Conservation (phyloP, 345 rosid species). For the Laguncularia racemosa region DNA sequence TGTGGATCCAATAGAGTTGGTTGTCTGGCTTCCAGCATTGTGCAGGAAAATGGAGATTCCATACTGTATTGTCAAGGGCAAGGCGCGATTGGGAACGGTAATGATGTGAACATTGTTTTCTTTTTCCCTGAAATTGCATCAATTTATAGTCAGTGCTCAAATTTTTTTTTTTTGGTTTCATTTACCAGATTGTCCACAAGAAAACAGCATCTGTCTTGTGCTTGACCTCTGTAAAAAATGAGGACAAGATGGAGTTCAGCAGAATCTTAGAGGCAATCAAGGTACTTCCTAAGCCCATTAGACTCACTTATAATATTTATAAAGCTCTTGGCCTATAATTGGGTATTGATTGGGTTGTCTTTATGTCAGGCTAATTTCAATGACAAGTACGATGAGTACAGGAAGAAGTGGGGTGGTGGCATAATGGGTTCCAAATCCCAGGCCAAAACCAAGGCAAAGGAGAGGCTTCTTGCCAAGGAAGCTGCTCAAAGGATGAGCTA, state of each 20-base stretch:
- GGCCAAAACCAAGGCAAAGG: slow-evolving; percentile 69
- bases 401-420: slow-evolving; percentile 88
- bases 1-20: slow-evolving; percentile 53
- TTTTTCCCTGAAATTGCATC: not conserved
- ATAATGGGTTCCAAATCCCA: slow-evolving; percentile 88
- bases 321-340: not conserved
- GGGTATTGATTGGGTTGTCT: not conserved
- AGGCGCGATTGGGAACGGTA: slow-evolving; percentile 46
- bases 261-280: slow-evolving; percentile 67
- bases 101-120: not conserved
- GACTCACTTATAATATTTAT: not conserved
- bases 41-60: slow-evolving; percentile 61
- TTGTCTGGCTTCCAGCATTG: slow-evolving; percentile 56
- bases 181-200: slow-evolving; percentile 58
- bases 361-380: slow-evolving; percentile 53
- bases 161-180: not conserved
- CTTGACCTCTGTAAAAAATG: slow-evolving; percentile 66
- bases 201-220: slow-evolving; percentile 71
- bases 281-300: slow-evolving; percentile 20
- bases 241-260: slow-evolving; percentile 73
- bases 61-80: slow-evolving; percentile 50
- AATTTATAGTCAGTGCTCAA: not conserved
- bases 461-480: slow-evolving; percentile 63
- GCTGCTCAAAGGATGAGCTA: slow-evolving; percentile 69
- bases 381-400: slow-evolving; percentile 61